phyloP scores from a whole-genome alignment of 768 basidiomycete species.

The Boletus pseudopeckii region DNA sequence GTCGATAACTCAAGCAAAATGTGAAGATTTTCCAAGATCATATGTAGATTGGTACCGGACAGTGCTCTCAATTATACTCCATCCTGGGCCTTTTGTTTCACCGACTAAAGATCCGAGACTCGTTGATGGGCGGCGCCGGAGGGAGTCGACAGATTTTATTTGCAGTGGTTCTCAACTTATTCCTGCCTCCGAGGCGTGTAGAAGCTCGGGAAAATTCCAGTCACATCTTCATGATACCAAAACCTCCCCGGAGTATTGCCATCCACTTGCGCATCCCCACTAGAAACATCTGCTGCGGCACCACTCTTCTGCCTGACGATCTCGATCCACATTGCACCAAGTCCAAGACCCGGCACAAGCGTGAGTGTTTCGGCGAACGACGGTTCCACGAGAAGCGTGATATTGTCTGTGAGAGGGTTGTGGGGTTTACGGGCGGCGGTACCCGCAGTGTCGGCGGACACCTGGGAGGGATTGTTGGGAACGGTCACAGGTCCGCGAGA shows the following conservation, averaged over 20 bases:
- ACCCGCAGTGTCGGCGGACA: not conserved
- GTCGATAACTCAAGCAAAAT: not conserved
- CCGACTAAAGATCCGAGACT: not conserved
- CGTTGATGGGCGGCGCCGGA: not conserved
- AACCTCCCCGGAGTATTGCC: conserved; percentile 21
- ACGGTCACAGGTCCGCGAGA: conserved; percentile 38
- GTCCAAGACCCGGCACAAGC: conserved; percentile 48
- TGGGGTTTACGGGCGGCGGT: conserved; percentile 33
- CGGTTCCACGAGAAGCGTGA: conserved; percentile 55
- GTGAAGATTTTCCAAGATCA: not conserved
- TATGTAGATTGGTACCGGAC: conserved; percentile 6
- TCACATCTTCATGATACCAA: conserved; percentile 62
- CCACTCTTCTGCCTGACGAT: conserved; percentile 40
- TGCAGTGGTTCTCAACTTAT: not conserved
- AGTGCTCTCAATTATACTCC: not conserved
- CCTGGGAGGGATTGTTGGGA: conserved; percentile 16
- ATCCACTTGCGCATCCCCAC: conserved; percentile 7
- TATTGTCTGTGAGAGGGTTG: conserved; percentile 53
- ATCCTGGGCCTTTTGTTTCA: not conserved
- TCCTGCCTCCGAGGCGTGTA: conserved; percentile 30
- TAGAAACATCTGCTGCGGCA: not conserved
- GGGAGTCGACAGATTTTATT: not conserved
- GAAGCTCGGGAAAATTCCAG: conserved; percentile 53
- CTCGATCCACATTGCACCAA: conserved; percentile 70
- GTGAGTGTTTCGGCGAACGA: conserved; percentile 39